Percentiles rank a stretch among this genome's conserved stretches.
Conservation (phyloP, 2,329 filamentous ascomycete genomes). For the Cercospora sp. region DNA sequence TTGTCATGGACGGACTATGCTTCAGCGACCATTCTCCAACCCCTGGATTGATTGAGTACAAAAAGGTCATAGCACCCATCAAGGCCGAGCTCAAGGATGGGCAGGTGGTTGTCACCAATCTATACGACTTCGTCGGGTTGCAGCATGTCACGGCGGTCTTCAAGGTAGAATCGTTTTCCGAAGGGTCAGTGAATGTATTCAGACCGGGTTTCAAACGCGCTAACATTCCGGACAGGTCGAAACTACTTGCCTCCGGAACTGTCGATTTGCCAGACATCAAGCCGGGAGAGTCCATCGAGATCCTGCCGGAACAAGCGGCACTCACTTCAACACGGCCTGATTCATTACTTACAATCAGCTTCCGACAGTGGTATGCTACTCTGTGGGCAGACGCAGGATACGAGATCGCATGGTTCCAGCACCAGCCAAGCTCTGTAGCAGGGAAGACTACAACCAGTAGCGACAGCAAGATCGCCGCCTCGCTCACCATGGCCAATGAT, state of each 20-base stretch:
- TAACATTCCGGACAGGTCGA: slow-evolving; percentile 18
- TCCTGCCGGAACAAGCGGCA: slow-evolving; percentile 25
- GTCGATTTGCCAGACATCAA: slow-evolving; percentile 10
- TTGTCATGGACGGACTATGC: slow-evolving; percentile 46
- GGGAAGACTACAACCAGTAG: not conserved
- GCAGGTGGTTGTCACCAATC: slow-evolving; percentile 36
- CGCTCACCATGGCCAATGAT: not conserved
- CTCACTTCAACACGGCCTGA: slow-evolving; percentile 34
- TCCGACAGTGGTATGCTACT: slow-evolving; percentile 47
- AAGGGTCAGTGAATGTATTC: not conserved
- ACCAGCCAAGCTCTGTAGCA: slow-evolving; percentile 6
- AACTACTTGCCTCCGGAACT: slow-evolving; percentile 5
- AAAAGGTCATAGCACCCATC: slow-evolving; percentile 46
- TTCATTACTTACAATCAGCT: slow-evolving; percentile 49
- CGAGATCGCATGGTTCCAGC: slow-evolving; percentile 29
- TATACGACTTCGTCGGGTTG: slow-evolving; percentile 37
- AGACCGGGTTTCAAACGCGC: slow-evolving; percentile 19
- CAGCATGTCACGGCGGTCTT: slow-evolving; percentile 19
- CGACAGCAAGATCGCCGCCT: not conserved
- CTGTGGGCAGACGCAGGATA: slow-evolving; percentile 45
- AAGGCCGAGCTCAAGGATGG: slow-evolving; percentile 31
- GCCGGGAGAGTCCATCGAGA: slow-evolving; percentile 2
- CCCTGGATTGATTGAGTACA: slow-evolving; percentile 43
- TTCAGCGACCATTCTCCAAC: slow-evolving; percentile 44
- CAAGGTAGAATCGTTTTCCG: slow-evolving; percentile 15